Base-by-base conservation (phyloP, 2,329 filamentous ascomycete genomes). In the Epichloe typhina region DNA sequence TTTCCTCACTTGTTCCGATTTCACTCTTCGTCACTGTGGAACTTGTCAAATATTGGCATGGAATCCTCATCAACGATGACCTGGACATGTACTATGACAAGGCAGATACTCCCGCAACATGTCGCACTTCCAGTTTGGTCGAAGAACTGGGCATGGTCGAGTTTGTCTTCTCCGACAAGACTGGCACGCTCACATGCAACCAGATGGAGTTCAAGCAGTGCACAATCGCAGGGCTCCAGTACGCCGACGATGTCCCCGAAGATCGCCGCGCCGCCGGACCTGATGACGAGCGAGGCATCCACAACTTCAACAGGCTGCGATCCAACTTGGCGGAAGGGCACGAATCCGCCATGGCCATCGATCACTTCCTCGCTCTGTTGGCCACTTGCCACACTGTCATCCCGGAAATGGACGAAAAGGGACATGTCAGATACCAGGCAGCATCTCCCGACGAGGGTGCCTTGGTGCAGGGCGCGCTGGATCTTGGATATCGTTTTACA, bases 141-240 rank as follows among this genome's bases (percentile, higher is more conserved):
- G 93, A 98, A 69, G 94, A 98, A 63, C 72, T 98, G 43, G 93
- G 93, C 50, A 95, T 97, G 77, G 94, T 98, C 43, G 93, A 97
- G 63, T 98, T 94, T 62, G 93, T 98, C 56, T 98, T 98, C 66
- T 96, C 89, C 0, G 91, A 97, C 73, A 97, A 97, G 73, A 97
- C 91, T 1, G 91, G 91, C 42, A 97, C 91, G 4, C 72, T 97
- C 61, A 97, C 91, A n/a, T 95, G 90, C 70, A 97, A 97, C 64
- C 83, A 88, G 76, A 97, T 98, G 93, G 91, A 97, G 66, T 98
- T 97, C 67, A 89, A 89, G 64, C 89, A 97, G 67, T 94, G 87
- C 61, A 86, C 86, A 0, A 97, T 98, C 62, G 88, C 82, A 26
- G 93, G 93, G 26, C 83, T 97, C 49, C 91, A 95, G 68, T 98